phyloP scores from a whole-genome alignment of 176 grass and related monocot species.

The Elaeis guineensis region DNA sequence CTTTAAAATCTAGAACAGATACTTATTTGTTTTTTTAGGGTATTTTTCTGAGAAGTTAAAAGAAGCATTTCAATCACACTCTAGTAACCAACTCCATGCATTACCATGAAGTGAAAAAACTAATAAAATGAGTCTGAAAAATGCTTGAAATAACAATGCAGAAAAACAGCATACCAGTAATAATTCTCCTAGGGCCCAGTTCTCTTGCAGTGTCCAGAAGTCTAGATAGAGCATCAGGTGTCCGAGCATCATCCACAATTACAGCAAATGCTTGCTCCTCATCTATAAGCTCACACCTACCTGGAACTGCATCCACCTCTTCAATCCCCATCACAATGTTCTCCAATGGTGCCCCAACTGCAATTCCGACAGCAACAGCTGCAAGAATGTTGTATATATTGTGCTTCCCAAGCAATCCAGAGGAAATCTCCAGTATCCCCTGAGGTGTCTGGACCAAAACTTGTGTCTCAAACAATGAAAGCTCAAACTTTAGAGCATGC shows the following conservation, averaged over 20 bases:
- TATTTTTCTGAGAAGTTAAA: too few species aligned
- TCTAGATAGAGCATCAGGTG: slow-evolving; percentile 64
- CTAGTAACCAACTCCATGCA: too few species aligned
- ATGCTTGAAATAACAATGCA: slow-evolving; percentile 9
- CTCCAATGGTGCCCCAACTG: slow-evolving; percentile 71
- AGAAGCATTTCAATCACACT: too few species aligned
- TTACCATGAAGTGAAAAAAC: too few species aligned
- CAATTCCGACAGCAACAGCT: slow-evolving; percentile 85
- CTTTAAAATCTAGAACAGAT: too few species aligned
- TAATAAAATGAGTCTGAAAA: not conserved
- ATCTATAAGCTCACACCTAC: slow-evolving; percentile 85
- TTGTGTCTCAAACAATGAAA: slow-evolving; percentile 92
- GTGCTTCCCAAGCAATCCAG: slow-evolving; percentile 73
- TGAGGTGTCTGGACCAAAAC: slow-evolving; percentile 83
- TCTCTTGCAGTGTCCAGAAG: slow-evolving; percentile 78
- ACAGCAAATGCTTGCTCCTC: slow-evolving; percentile 96
- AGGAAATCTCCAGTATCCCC: slow-evolving; percentile 95
- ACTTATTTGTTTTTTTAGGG: too few species aligned
- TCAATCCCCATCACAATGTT: slow-evolving; percentile 91
- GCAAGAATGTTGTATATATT: slow-evolving; percentile 95
- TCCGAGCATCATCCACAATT: slow-evolving; percentile 71
- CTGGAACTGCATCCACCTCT: slow-evolving; percentile 94
- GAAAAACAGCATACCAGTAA: slow-evolving; percentile 54
- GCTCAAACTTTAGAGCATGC: slow-evolving; percentile 73
- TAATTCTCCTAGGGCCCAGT: slow-evolving; percentile 62